Evolutionary conservation across 1,284 basidiomycete genomes (phyloP).

Genomic region (Pseudozyma sp.): DNA sequence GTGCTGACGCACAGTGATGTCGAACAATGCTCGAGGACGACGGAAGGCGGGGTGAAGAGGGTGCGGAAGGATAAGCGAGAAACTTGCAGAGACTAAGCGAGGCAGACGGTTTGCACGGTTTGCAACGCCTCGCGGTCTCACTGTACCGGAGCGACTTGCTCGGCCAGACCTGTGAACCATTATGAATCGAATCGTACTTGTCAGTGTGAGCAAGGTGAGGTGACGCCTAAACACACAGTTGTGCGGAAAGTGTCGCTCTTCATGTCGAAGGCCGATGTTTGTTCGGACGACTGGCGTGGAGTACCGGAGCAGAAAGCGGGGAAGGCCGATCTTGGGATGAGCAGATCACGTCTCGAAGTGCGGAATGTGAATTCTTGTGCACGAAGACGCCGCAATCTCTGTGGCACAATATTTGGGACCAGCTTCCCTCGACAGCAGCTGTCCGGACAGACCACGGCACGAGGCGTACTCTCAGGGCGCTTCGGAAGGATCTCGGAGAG

Average conservation of each 20-base stretch:
- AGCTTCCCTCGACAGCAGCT: background rate
- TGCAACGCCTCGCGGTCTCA: background rate
- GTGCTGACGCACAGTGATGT: background rate
- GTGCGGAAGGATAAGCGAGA: background rate
- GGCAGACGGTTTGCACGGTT: background rate
- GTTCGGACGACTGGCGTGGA: too few relatives aligned
- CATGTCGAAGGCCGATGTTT: too few relatives aligned
- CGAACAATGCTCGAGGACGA: background rate
- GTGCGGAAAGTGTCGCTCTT: too few relatives aligned
- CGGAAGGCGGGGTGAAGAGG: background rate
- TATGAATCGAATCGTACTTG: too few relatives aligned
- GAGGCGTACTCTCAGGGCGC: background rate
- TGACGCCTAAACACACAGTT: too few relatives aligned
- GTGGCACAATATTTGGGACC: too few relatives aligned
- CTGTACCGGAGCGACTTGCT: too few relatives aligned
- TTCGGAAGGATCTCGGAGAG: slow-evolving; percentile 35
- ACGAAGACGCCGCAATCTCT: background rate
- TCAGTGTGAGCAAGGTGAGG: too few relatives aligned
- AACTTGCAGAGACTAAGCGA: background rate
- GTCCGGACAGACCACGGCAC: background rate
- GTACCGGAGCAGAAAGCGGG: too few relatives aligned
- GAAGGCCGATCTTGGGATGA: too few relatives aligned
- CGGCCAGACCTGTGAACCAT: too few relatives aligned
- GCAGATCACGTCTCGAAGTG: background rate
- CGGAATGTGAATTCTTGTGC: background rate